Percentiles rank a stretch among this genome's conserved stretches.
Evolutionary conservation across 371 early-diverging fungal species (phyloP).

Genomic region (Capniomyces stellatus): DNA sequence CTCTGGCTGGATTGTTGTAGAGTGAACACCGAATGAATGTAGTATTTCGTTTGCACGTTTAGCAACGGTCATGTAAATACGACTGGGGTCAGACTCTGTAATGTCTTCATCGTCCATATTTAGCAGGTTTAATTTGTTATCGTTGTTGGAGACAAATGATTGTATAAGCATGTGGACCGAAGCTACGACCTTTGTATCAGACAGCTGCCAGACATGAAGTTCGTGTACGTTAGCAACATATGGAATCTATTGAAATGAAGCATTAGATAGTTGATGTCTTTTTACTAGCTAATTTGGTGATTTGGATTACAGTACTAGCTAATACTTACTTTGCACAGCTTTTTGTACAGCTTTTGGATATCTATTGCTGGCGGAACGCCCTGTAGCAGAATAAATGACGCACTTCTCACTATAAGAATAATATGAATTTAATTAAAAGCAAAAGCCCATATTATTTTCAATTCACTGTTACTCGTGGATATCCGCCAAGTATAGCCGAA

Average conservation of each 20-base stretch:
- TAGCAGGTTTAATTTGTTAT: not conserved
- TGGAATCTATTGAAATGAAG: constrained; percentile 9
- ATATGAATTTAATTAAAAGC: no score
- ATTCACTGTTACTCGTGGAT: no score
- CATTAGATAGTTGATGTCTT: no score
- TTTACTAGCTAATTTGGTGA: no score
- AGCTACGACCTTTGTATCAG: constrained; percentile 64
- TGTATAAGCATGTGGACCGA: constrained; percentile 66
- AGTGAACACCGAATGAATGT: constrained; percentile 66
- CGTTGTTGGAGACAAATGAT: no score
- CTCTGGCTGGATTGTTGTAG: constrained; percentile 81
- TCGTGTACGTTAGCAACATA: constrained; percentile 68
- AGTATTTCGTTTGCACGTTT: constrained; percentile 44
- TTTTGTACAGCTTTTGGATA: constrained; percentile 38
- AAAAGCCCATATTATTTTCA: no score
- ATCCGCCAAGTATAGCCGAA: no score
- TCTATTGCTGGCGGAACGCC: constrained; percentile 53
- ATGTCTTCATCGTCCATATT: not conserved
- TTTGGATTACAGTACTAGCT: no score
- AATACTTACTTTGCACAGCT: no score
- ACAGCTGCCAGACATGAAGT: constrained; percentile 85
- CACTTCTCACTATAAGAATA: no score
- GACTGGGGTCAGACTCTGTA: constrained; percentile 11
- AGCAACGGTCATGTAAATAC: constrained; percentile 37
- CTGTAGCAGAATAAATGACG: constrained; percentile 68